Evolutionary conservation across 371 early-diverging fungal species (phyloP), one percentile per base, ranked within the genome.

Genomic region (Aphelidium insulamus): DNA sequence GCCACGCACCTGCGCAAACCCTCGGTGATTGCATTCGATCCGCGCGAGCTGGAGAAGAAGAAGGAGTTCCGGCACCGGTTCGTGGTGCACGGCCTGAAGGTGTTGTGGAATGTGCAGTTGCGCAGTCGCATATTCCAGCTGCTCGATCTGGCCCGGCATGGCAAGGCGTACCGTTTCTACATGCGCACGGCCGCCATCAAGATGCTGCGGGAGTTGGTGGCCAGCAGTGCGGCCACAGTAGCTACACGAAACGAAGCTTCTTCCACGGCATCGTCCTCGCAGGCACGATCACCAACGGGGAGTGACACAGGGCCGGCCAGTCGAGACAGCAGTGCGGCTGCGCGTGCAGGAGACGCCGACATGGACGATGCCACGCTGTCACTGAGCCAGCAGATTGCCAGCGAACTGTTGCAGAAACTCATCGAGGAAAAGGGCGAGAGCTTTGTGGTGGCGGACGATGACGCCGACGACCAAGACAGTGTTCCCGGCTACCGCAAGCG

Each of bases 341-440:
- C 38, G 2, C 44, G 45, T 9, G 46, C 49, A 31, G 33, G 35
- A 10, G 60, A 57, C 16, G 46, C 34, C 5, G 41, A 34, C 1
- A 45, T 59, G 30, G 56, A 57, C 22, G 36, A 44, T n/a, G n/a
- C n/a, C n/a, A n/a, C n/a, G n/a, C n/a, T n/a, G n/a, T n/a, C n/a
- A n/a, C n/a, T n/a, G n/a, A n/a, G n/a, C n/a, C n/a, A n/a, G 2
- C 34, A 40, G 14, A 54, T 56, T 44, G 62, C 60, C 0, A 38
- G 62, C n/a, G 58, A 62, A 5, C 40, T 75, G 22, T 53, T 75
- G 15, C 37, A 48, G 10, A 49, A 57, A 21, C 48, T 75, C 0
- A 33, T 75, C 8, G 26, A 44, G 2, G 68, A 69, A 21, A 30
- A 54, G 28, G 49, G 51, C n/a, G 54, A 56, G 23, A 50, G 49